These are phyloP conservation scores for Aspergillus olivimuriae DNA, from an alignment of 495 filamentous ascomycete genomes.

Conservation along the genomic window DNA sequence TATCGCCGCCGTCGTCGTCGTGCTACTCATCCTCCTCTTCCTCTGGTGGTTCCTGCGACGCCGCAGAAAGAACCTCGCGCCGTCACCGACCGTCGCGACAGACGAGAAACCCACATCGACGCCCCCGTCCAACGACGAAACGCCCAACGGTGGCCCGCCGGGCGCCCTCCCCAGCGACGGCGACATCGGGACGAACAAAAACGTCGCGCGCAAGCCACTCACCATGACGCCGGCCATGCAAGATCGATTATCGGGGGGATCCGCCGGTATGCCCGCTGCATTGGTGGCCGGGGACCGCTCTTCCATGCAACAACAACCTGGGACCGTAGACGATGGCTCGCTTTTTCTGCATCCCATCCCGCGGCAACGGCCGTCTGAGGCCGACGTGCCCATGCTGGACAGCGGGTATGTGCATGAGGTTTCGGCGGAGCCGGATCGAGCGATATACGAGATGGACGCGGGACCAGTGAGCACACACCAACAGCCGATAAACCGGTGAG, in stretches of 20 bases:
- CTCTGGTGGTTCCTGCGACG: slow-evolving; percentile 18
- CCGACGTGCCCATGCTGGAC: slow-evolving; percentile 20
- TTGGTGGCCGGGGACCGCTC: slow-evolving; percentile 6
- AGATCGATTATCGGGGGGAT: slow-evolving; percentile 1
- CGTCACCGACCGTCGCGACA: background rate
- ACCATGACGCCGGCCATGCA: background rate
- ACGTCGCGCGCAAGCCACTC: background rate
- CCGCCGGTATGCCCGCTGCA: slow-evolving; percentile 2
- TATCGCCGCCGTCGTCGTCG: slow-evolving; percentile 19
- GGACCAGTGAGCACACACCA: slow-evolving; percentile 16
- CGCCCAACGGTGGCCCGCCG: background rate
- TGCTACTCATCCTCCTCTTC: slow-evolving; percentile 20
- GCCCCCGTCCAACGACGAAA: background rate
- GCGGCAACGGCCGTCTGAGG: slow-evolving; percentile 8
- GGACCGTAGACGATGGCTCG: background rate
- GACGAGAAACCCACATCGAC: slow-evolving; percentile 3
- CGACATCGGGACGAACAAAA: background rate
- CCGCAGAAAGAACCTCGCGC: slow-evolving; percentile 9
- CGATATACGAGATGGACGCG: slow-evolving; percentile 17
- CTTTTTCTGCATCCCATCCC: slow-evolving; percentile 7
- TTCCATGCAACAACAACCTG: too few species aligned
- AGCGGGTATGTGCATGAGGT: slow-evolving; percentile 17
- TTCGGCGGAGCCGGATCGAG: slow-evolving; percentile 2
- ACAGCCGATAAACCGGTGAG: slow-evolving; percentile 13
- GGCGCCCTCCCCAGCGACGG: background rate